Conservation (phyloP, 345 rosid species). For the Eucalyptus curtisii region DNA sequence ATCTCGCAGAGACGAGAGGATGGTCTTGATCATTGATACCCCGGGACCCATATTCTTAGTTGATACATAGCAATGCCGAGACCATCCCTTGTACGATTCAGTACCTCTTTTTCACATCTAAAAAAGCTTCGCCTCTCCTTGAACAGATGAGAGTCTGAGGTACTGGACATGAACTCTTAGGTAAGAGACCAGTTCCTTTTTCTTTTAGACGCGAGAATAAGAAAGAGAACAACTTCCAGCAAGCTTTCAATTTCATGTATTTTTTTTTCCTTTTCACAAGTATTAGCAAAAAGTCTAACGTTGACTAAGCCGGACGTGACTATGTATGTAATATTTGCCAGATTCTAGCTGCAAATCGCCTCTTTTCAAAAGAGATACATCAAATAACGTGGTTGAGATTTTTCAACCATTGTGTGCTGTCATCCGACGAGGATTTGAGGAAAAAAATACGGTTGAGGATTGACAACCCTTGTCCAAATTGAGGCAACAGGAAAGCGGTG, state of each 20-base stretch:
- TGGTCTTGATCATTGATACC: too few relatives aligned
- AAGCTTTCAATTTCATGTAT: background rate
- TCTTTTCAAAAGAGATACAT: background rate
- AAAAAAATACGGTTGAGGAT: background rate
- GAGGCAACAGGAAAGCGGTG: background rate
- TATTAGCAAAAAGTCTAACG: background rate
- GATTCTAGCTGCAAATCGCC: background rate
- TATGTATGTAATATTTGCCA: too few relatives aligned
- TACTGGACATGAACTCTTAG: too few relatives aligned
- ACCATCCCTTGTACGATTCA: too few relatives aligned
- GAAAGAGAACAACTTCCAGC: background rate
- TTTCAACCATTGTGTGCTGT: background rate
- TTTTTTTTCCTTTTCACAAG: background rate
- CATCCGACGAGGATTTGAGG: background rate
- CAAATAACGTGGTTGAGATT: background rate
- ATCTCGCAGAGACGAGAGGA: too few relatives aligned
- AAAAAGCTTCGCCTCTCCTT: too few relatives aligned
- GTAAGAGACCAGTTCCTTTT: too few relatives aligned
- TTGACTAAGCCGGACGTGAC: background rate
- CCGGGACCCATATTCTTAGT: fast-evolving
- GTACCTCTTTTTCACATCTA: too few relatives aligned
- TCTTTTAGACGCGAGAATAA: too few relatives aligned
- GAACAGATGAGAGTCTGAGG: too few relatives aligned
- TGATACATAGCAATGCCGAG: too few relatives aligned
- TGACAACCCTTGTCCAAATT: background rate